phyloP scores from a whole-genome alignment of 106 monocot genomes.

The Allium sativum region DNA sequence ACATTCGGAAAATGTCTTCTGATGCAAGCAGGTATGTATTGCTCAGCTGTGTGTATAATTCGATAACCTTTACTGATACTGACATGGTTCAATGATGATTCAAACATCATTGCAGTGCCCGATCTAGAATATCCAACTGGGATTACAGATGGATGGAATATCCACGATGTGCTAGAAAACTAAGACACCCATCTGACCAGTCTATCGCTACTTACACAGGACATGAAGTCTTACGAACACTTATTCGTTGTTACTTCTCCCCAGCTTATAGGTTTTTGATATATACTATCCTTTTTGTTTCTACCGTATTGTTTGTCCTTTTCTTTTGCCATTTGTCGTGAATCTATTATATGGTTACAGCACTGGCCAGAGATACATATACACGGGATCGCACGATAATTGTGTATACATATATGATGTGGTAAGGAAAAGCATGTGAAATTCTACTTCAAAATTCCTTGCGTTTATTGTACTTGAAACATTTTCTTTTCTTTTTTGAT shows the following conservation, averaged over 20 bases:
- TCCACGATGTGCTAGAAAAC: constrained; percentile 31
- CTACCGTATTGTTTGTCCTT: background rate
- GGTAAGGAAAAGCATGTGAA: constrained; percentile 28
- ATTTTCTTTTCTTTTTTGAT: background rate
- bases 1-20: constrained; percentile 71
- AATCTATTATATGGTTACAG: constrained; percentile 25
- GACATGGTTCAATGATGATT: constrained; percentile 5
- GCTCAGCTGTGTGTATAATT: too few relatives aligned
- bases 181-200: constrained; percentile 60
- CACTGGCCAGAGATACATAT: constrained; percentile 88
- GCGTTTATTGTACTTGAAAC: background rate
- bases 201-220: constrained; percentile 83
- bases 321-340: too few relatives aligned
- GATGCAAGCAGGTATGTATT: constrained; percentile 6
- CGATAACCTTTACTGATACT: background rate
- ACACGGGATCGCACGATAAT: constrained; percentile 74
- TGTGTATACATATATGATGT: constrained; percentile 77
- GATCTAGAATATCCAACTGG: constrained; percentile 38
- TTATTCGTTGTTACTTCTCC: constrained; percentile 95
- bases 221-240: constrained; percentile 78
- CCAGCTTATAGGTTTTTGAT: constrained; percentile 55
- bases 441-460: background rate
- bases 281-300: background rate
- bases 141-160: constrained; percentile 84
- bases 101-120: constrained; percentile 25